Evolutionary conservation across 2,329 filamentous ascomycete genomes (phyloP).

Genomic region (Aspergillus glaucus): DNA sequence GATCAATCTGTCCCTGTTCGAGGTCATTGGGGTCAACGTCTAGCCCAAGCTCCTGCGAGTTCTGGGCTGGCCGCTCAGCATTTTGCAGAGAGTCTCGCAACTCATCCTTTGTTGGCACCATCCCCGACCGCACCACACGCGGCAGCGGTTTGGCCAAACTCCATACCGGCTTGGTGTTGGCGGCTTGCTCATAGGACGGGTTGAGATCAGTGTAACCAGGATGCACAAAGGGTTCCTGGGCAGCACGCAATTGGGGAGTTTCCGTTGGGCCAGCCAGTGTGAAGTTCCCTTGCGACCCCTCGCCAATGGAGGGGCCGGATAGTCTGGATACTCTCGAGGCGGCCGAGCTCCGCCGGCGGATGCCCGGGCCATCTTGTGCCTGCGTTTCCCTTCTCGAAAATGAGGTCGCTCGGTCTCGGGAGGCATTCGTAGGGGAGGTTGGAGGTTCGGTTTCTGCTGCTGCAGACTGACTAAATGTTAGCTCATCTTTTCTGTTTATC

Average conservation of each 20-base stretch:
- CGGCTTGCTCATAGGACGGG: conserved; percentile 49
- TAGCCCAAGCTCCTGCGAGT: conserved; percentile 28
- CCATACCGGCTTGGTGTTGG: conserved; percentile 47
- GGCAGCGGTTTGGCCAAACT: conserved; percentile 50
- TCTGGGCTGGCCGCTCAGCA: conserved; percentile 25
- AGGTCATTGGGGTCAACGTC: conserved; percentile 39
- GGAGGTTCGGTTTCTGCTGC: conserved; percentile 6
- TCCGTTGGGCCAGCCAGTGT: conserved; percentile 28
- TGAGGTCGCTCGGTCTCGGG: conserved; percentile 3
- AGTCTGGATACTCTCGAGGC: conserved; percentile 13
- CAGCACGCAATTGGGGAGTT: conserved; percentile 20
- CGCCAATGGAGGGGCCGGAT: conserved; percentile 22
- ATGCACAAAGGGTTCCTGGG: conserved; percentile 45
- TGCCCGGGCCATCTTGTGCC: not conserved
- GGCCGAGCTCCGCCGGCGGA: conserved; percentile 17
- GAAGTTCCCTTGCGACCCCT: conserved; percentile 23
- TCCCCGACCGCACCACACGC: conserved; percentile 48
- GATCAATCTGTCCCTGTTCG: conserved; percentile 38
- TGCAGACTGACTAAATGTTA: conserved; percentile 6
- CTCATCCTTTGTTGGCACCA: conserved; percentile 44
- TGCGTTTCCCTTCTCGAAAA: not conserved
- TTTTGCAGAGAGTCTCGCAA: conserved; percentile 25
- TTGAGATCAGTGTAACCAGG: conserved; percentile 51
- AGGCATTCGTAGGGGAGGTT: conserved; percentile 5
- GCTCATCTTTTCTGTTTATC: not conserved